Conservation (phyloP, 1,139 yeast species). For the Debaryomycetaceae sp. region DNA sequence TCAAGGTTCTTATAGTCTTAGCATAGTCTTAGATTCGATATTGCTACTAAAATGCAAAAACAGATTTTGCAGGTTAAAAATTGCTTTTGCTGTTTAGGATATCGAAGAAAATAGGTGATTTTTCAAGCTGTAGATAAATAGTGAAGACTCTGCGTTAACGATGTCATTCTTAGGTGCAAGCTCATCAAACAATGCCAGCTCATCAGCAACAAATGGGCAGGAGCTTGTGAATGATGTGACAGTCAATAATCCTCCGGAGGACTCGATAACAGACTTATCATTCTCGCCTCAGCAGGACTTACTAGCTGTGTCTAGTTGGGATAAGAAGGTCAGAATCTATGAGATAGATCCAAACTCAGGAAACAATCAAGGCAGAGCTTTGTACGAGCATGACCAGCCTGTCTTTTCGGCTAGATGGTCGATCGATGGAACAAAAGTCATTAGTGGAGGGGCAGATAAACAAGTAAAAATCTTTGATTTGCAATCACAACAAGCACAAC, state of each 20-base stretch:
- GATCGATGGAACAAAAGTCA: constrained; percentile 79
- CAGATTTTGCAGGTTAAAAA: neutral
- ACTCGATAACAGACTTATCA: constrained; percentile 79
- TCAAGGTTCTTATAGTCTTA: neutral
- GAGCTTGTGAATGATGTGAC: constrained; percentile 73
- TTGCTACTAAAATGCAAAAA: neutral
- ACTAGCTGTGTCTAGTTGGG: constrained; percentile 88
- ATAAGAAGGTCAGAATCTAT: constrained; percentile 88
- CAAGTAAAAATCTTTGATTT: constrained; percentile 83
- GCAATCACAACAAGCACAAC: constrained; percentile 75
- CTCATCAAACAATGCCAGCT: constrained; percentile 13
- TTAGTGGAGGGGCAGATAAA: constrained; percentile 92
- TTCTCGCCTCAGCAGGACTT: constrained; percentile 93
- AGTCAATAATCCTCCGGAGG: constrained; percentile 86
- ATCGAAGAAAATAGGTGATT: neutral
- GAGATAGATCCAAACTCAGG: constrained; percentile 71
- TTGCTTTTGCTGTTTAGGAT: neutral
- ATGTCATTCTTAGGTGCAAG: constrained; percentile 30
- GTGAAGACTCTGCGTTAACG: neutral
- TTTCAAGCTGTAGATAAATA: neutral
- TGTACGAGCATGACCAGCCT: constrained; percentile 88
- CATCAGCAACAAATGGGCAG: constrained; percentile 54
- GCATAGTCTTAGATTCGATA: neutral
- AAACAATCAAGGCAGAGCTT: constrained; percentile 78
- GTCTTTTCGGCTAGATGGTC: constrained; percentile 83